Evolutionary conservation across 257 asterid species (phyloP), one percentile per base, ranked within the genome.

Genomic region (Solanum phureja): DNA sequence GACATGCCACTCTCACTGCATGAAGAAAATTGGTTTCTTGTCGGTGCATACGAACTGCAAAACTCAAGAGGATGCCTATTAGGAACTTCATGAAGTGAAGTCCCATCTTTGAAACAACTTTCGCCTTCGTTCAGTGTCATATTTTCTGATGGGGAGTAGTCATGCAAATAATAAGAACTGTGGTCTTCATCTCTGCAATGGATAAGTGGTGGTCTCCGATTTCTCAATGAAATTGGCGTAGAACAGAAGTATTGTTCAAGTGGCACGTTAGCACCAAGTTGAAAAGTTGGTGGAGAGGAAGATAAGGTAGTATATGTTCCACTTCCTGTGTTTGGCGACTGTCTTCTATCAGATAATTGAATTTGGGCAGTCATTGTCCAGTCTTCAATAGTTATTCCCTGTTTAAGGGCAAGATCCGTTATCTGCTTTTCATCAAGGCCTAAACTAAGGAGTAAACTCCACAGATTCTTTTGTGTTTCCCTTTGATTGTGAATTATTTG

Each of bases 401-500:
- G 95, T 90, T 91, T 94, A 29, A 91, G 93, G 60, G 94, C 98
- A 77, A 93, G 90, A 86, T 94, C 94, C 13, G 91, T 87, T 89
- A 95, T 91, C 87, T 95, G 98, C 88, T 93, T 94, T 93, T 95
- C 98, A 83, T 94, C 93, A 56, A 95, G 94, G 86, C 98, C 99
- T 87, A 94, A 89, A 93, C 98, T 94, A 83, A 87, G 87, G 66
- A 96, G 92, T 90, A 96, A 91, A 89, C 91, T 92, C 98, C 98
- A 96, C 19, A 94, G 91, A 60, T 93, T 95, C 89, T 91, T 93
- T 66, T 93, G 94, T 66, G 98, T 94, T 94, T 94, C 99, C 91
- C 94, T 93, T 91, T 96, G 98, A 92, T 89, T 94, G 93, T 90
- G 83, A 83, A 96, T 95, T 60, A 95, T 90, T 92, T 96, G 98